These are phyloP conservation scores for Vicia sativa DNA, from an alignment of 306 rosid genomes.

Conservation along the genomic window DNA sequence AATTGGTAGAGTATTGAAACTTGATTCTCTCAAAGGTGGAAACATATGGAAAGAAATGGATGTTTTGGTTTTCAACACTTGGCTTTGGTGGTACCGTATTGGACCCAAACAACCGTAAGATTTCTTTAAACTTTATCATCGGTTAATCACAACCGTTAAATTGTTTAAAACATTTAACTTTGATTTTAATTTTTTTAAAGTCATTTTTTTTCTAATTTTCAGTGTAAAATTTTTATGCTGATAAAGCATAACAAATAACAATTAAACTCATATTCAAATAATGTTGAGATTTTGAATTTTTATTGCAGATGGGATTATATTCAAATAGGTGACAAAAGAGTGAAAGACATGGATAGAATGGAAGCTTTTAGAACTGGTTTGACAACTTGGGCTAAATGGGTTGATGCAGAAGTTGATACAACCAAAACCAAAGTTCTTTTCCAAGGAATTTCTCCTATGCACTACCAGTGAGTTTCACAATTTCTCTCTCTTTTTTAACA, in stretches of 20 bases:
- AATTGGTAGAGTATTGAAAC: slow-evolving; percentile 62
- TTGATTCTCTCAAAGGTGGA: slow-evolving; percentile 62
- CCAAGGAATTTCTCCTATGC: slow-evolving; percentile 75
- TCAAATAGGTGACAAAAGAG: slow-evolving; percentile 48
- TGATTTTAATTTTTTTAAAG: too few relatives aligned
- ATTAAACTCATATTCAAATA: too few relatives aligned
- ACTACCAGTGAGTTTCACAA: slow-evolving; percentile 53
- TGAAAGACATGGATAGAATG: slow-evolving; percentile 74
- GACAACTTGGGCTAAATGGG: slow-evolving; percentile 78
- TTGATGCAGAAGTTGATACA: slow-evolving; percentile 49
- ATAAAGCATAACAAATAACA: too few relatives aligned
- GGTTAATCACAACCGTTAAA: too few relatives aligned
- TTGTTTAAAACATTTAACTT: too few relatives aligned
- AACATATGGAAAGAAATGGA: slow-evolving; percentile 63
- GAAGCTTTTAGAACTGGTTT: slow-evolving; percentile 59
- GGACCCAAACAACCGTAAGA: slow-evolving; percentile 64
- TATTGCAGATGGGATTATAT: slow-evolving; percentile 72
- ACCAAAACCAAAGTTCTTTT: slow-evolving; percentile 55
- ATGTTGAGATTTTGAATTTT: neutral
- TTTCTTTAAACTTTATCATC: too few relatives aligned
- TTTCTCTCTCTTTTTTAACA: neutral
- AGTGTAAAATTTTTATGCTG: too few relatives aligned
- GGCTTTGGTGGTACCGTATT: slow-evolving; percentile 85
- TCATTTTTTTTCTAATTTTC: too few relatives aligned
- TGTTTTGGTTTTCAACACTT: slow-evolving; percentile 69